phyloP scores from a whole-genome alignment of 371 early-diverging fungal species.

The Rhizomucor pusillus region DNA sequence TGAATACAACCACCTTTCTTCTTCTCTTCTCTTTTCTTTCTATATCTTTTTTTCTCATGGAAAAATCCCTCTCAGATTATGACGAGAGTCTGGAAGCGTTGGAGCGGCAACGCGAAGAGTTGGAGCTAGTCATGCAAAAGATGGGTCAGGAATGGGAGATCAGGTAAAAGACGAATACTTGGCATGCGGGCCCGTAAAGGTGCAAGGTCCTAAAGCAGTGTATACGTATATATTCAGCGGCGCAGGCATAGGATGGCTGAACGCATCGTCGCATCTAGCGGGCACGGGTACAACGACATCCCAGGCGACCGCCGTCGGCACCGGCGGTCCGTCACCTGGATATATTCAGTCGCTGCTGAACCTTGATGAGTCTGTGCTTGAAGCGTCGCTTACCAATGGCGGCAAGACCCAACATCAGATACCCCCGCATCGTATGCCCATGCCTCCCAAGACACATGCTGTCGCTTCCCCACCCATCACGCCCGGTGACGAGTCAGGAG shows the following conservation, averaged over 20 bases:
- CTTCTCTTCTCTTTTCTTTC: slow-evolving; percentile 8
- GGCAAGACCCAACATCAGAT: background rate
- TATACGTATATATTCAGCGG: slow-evolving; percentile 23
- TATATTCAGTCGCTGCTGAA: slow-evolving; percentile 34
- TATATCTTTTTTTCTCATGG: slow-evolving; percentile 23
- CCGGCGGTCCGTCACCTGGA: slow-evolving; percentile 31
- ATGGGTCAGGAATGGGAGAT: slow-evolving; percentile 55
- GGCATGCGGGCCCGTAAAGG: background rate
- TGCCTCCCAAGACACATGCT: background rate
- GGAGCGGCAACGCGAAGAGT: slow-evolving; percentile 39
- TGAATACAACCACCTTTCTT: slow-evolving; percentile 4
- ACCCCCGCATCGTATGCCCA: background rate
- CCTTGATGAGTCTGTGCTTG: slow-evolving; percentile 38
- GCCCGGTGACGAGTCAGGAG: slow-evolving; percentile 11
- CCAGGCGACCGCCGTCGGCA: slow-evolving; percentile 2
- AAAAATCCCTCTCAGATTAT: slow-evolving; percentile 43
- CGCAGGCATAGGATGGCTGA: slow-evolving; percentile 49
- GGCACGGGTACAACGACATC: slow-evolving; percentile 11
- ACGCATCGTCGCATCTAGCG: slow-evolving; percentile 15
- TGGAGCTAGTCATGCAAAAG: slow-evolving; percentile 39
- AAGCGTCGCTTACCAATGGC: slow-evolving; percentile 23
- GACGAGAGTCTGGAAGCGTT: slow-evolving; percentile 45
- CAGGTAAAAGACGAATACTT: slow-evolving; percentile 26
- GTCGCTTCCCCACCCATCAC: slow-evolving; percentile 13
- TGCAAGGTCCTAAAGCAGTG: slow-evolving; percentile 1